Evolutionary conservation across 768 basidiomycete species (phyloP).

Genomic region (Boletales sp.): DNA sequence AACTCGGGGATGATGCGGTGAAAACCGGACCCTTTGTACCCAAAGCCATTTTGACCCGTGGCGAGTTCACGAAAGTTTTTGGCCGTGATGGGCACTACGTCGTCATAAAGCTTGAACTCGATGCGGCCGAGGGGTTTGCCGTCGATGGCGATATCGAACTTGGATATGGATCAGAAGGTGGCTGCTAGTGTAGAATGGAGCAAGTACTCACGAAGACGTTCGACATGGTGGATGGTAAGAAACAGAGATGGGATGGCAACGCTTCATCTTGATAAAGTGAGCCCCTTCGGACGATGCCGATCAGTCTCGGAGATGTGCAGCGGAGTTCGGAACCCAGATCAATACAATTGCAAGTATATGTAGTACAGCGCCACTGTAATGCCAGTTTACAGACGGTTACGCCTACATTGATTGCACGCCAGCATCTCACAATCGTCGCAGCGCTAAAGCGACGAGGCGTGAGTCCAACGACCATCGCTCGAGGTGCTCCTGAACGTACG

Average conservation of each 20-base stretch:
- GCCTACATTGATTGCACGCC: constrained; percentile 36
- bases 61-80: constrained; percentile 88
- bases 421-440: constrained; percentile 33
- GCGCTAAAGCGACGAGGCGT: constrained; percentile 17
- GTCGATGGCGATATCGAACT: constrained; percentile 68
- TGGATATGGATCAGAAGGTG: neutral
- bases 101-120: constrained; percentile 84
- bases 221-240: constrained; percentile 15
- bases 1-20: constrained; percentile 83
- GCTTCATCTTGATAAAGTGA: neutral
- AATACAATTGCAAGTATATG: too few species aligned
- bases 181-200: neutral
- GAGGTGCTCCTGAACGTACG: neutral
- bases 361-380: too few species aligned
- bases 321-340: neutral
- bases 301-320: constrained; percentile 1
- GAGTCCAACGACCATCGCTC: neutral
- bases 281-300: constrained; percentile 12
- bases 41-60: constrained; percentile 69
- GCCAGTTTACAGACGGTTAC: constrained; percentile 31
- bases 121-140: constrained; percentile 48
- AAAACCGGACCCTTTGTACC: constrained; percentile 67
- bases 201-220: constrained; percentile 17
- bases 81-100: constrained; percentile 69
- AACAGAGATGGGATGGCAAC: neutral